Conservation (phyloP, 352 stramenopile species). For the Phytopythium delawarense region DNA sequence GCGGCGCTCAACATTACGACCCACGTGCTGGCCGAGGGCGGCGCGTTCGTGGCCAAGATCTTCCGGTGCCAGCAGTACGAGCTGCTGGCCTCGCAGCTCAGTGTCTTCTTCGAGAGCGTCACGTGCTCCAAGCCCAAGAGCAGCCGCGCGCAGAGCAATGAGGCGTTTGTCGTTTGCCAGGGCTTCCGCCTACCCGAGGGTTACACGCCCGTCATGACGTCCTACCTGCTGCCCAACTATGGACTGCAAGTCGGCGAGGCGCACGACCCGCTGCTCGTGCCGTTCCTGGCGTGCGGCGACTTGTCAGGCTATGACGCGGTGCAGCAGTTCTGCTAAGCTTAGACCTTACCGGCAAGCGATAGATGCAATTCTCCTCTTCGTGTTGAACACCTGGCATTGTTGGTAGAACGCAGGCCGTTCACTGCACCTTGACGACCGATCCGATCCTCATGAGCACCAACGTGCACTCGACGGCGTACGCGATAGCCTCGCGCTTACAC, state of each 20-base stretch:
- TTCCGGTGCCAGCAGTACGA: conserved; percentile 97
- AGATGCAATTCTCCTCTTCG: background rate
- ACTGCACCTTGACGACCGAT: conserved; percentile 32
- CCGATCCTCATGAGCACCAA: conserved; percentile 33
- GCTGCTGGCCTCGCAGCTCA: conserved; percentile 95
- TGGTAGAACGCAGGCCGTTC: background rate
- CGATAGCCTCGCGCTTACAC: conserved; percentile 37
- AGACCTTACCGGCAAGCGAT: background rate
- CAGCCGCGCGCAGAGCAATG: conserved; percentile 94
- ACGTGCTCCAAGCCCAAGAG: conserved; percentile 96
- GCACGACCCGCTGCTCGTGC: conserved; percentile 72
- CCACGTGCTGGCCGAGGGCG: conserved; percentile 90
- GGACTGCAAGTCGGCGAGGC: conserved; percentile 37
- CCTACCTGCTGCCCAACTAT: conserved; percentile 65
- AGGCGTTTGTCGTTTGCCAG: conserved; percentile 96
- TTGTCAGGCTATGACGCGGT: conserved; percentile 88
- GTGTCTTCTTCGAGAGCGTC: conserved; percentile 95
- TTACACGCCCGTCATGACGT: conserved; percentile 88
- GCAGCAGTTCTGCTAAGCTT: conserved; percentile 38
- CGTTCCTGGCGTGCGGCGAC: conserved; percentile 92
- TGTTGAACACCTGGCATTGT: background rate
- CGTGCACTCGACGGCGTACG: conserved; percentile 38
- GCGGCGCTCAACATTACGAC: conserved; percentile 98
- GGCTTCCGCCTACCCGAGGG: conserved; percentile 82
- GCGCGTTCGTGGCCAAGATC: conserved; percentile 99